Base-by-base conservation (phyloP, 2,329 filamentous ascomycete genomes). In the Pseudogymnoascus sp. region DNA sequence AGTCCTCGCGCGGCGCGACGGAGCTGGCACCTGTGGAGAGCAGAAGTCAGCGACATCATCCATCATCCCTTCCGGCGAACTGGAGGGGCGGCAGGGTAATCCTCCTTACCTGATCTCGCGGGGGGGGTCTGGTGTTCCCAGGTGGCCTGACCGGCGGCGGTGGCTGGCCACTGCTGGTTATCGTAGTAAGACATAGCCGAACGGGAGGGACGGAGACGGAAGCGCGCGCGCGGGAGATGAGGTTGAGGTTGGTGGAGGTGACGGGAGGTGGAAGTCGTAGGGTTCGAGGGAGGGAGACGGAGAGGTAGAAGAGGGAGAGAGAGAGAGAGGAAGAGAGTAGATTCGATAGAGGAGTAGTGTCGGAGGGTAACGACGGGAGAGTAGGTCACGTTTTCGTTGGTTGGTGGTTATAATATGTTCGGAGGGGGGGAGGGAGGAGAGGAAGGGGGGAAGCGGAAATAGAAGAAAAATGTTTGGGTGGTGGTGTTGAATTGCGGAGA, bases 121-220 rank as follows among this genome's bases (percentile, higher is more conserved):
- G 87, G 87, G 66, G 87, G 87, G 65, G 83, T 83, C 68, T 86
- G 86, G 72, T 89, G 86, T 71, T 91, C 88, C 88, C 88, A 91
- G 54, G 85, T 86, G 21, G 82, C 75, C 77, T 89, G 87, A 47
- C 68, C 64, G 39, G 85, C 83, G 71, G 80, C 79, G 68, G 84
- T 79, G 67, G 83, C 81, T 66, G 85, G 80, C 83, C 86, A 88
- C 72, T 78, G 80, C 70, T 85, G 83, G 73, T 85, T 83, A 75
- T 89, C 86, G 79, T 88, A 89, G 77, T 86, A 89, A 70, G 86
- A 83, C 85, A 89, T 89, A 68, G 61, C 67, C 62, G 66, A 65
- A 54, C 64, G 61, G 61, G 63, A 57, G 66, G 64, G 65, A 60
- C 63, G 62, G 62, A 45, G 66, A 67, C 67, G 66, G 64, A 67